These are phyloP conservation scores for Piper betle DNA, from an alignment of 164 flowering plant genomes.

Conservation along the genomic window DNA sequence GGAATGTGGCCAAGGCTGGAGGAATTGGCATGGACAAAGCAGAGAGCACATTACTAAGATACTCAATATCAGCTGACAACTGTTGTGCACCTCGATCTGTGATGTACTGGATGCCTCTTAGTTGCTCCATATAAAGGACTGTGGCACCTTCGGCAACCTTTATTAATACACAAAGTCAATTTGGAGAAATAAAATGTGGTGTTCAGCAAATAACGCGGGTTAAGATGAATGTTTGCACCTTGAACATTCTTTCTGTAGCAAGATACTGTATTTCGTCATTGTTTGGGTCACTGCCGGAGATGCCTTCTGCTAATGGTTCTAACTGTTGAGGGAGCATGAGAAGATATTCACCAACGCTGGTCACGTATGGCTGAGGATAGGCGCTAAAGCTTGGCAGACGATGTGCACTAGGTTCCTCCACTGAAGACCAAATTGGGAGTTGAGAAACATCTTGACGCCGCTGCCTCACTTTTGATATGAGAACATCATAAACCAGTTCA, in stretches of 20 bases:
- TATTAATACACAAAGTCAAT: background rate
- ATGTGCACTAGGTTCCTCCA: constrained; percentile 59
- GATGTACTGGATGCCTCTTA: constrained; percentile 79
- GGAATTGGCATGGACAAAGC: constrained; percentile 90
- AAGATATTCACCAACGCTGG: constrained; percentile 93
- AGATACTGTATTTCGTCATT: constrained; percentile 91
- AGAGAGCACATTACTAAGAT: constrained; percentile 82
- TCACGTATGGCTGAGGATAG: constrained; percentile 85
- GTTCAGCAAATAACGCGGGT: background rate
- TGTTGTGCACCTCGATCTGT: constrained; percentile 94
- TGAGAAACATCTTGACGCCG: constrained; percentile 75
- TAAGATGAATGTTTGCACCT: constrained; percentile 33
- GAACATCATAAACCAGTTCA: constrained; percentile 97
- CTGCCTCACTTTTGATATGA: constrained; percentile 87
- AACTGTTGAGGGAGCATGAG: constrained; percentile 95
- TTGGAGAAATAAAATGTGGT: background rate
- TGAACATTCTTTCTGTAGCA: constrained; percentile 99
- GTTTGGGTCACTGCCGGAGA: constrained; percentile 52
- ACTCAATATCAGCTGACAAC: constrained; percentile 87
- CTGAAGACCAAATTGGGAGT: constrained; percentile 85
- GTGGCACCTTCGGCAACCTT: constrained; percentile 99
- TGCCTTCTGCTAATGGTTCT: constrained; percentile 97
- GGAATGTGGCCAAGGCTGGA: constrained; percentile 66
- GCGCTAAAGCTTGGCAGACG: constrained; percentile 87
- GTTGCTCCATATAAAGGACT: constrained; percentile 78